These are phyloP conservation scores for Leishmania lainsoni DNA, from an alignment of 208 protist genomes.

Conservation along the genomic window DNA sequence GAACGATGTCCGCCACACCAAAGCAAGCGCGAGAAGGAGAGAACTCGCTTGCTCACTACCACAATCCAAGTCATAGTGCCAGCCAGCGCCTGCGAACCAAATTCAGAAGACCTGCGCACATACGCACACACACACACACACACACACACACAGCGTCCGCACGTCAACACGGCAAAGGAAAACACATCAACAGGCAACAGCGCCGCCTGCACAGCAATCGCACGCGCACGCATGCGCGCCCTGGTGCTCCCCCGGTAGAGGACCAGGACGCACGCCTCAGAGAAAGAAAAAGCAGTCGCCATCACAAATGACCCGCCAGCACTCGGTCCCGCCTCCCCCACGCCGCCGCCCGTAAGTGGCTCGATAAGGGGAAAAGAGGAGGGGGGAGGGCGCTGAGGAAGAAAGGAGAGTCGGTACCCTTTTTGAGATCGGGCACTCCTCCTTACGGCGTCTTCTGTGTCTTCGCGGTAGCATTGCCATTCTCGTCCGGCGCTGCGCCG, in stretches of 20 bases:
- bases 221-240: conserved; percentile 5
- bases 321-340: too few relatives aligned
- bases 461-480: background rate
- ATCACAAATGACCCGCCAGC: background rate
- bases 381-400: background rate
- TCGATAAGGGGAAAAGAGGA: background rate
- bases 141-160: background rate
- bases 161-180: background rate
- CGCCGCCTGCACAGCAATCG: background rate
- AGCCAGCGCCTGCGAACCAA: background rate
- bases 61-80: background rate
- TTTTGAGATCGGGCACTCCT: background rate
- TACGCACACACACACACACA: background rate
- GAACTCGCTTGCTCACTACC: background rate
- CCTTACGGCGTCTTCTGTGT: background rate
- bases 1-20: background rate
- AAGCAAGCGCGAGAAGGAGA: background rate
- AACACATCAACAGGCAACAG: conserved; percentile 10
- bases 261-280: too few relatives aligned
- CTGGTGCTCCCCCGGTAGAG: too few relatives aligned
- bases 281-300: background rate
- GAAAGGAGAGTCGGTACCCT: too few relatives aligned
- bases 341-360: background rate
- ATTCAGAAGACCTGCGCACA: background rate
- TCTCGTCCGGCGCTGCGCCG: background rate